Conservation (phyloP, 2,329 filamentous ascomycete genomes). For the Colletotrichum phormii region DNA sequence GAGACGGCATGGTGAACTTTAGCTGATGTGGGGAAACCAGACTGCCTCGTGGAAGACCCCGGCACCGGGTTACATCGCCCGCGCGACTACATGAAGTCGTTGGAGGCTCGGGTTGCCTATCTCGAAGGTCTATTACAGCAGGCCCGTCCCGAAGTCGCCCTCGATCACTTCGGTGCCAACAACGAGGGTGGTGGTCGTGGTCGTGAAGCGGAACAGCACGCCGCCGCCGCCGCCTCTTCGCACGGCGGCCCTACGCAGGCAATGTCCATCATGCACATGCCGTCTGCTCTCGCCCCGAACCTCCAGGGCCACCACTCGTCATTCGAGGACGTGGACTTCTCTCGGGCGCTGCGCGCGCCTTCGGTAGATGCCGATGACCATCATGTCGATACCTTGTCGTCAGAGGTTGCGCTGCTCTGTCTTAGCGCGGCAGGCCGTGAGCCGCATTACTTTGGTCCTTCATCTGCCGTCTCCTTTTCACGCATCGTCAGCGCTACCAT, state of each 20-base stretch:
- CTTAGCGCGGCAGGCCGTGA: constrained; percentile 47
- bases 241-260: not conserved
- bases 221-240: not conserved
- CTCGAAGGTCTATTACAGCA: constrained; percentile 46
- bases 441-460: constrained; percentile 51
- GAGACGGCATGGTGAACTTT: not conserved
- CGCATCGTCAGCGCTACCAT: constrained; percentile 43
- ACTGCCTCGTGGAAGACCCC: constrained; percentile 50
- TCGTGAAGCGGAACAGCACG: not conserved
- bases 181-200: not conserved
- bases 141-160: constrained; percentile 41
- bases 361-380: constrained; percentile 23
- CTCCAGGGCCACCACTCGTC: not conserved
- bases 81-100: constrained; percentile 46
- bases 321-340: constrained; percentile 11
- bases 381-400: constrained; percentile 39
- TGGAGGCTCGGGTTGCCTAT: constrained; percentile 43
- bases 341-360: not conserved
- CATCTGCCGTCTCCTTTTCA: constrained; percentile 48
- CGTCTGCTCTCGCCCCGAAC: not conserved
- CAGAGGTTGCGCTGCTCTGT: constrained; percentile 47
- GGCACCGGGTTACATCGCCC: constrained; percentile 47
- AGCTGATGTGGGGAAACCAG: constrained; percentile 29
- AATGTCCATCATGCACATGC: not conserved
- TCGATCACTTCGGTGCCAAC: constrained; percentile 35